phyloP scores from a whole-genome alignment of 257 asterid species.

The Fraxinus quadrangulata region DNA sequence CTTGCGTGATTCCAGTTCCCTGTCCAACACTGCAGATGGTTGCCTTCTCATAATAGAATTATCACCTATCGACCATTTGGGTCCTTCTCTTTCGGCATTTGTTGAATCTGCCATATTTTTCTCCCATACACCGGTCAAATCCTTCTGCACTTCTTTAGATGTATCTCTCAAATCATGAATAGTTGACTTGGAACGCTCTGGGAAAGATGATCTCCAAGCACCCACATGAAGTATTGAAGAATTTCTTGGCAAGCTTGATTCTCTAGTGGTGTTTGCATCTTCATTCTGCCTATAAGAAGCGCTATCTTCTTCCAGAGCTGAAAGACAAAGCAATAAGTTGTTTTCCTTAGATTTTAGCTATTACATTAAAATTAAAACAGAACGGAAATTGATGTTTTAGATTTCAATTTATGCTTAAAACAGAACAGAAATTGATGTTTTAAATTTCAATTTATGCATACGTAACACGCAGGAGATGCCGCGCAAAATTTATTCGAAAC shows the following conservation, averaged over 20 bases:
- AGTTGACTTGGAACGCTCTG: constrained; percentile 49
- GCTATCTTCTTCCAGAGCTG: constrained; percentile 50
- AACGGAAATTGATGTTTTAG: not conserved
- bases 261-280: constrained; percentile 38
- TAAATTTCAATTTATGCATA: not conserved
- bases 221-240: constrained; percentile 46
- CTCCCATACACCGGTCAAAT: constrained; percentile 47
- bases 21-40: constrained; percentile 54
- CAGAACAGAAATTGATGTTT: not conserved
- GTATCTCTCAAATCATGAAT: constrained; percentile 56
- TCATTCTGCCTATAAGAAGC: constrained; percentile 32
- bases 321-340: constrained; percentile 14
- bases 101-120: constrained; percentile 45
- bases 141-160: constrained; percentile 49
- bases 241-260: constrained; percentile 36
- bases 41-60: constrained; percentile 60
- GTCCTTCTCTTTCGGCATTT: constrained; percentile 42
- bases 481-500: not conserved
- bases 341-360: constrained; percentile 12
- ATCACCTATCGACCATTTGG: constrained; percentile 58
- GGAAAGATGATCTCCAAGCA: constrained; percentile 70
- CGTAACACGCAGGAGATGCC: not conserved
- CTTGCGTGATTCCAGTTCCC: constrained; percentile 55
- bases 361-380: constrained; percentile 9
- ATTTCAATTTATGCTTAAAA: constrained; percentile 3